Base-by-base conservation (phyloP, 2,329 filamentous ascomycete species). In the Exophiala spinifera region DNA sequence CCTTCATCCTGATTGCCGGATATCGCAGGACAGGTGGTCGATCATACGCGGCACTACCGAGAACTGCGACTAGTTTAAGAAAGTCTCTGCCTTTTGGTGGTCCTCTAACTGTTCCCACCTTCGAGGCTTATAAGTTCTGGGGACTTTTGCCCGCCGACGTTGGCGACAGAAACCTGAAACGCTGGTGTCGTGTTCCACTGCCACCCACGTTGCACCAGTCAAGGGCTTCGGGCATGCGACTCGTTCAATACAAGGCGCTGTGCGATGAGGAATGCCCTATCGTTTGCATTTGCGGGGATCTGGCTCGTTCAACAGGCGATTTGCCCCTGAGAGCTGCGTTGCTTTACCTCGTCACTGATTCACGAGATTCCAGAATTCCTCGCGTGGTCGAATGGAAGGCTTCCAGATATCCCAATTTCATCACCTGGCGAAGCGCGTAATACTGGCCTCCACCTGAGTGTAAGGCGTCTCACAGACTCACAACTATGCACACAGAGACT, bases 131-230 rank as follows among this genome's bases (percentile, higher is more conserved):
- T n/a, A n/a, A n/a, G 39, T 15, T 14, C 17, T 25, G 31, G 33
- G n/a, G 10, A 39, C 15, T 17, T 45, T 14, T 19, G 14, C 7
- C 14, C 23, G 25, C 45, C 53, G 47, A 21, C 49, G 40, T 43
- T 49, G 34, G 25, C 53, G 57, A 51, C 42, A 52, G 49, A 57
- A 55, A 46, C 37, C 49, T 60, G 57, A 60, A 60, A 60, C 57
- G 57, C 57, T 60, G 51, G 57, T 34, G 57, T 37, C 53, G 48
- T 15, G 42, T 15, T 25, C 46, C 42, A 25, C 37, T 39, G 47
- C 48, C 57, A 51, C 55, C 56, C 56, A 52, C 20, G 34, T 55
- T 46, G 46, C 49, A 40, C 33, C 34, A 37, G 28, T 36, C 45
- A 28, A 19, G 7, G 34, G 37, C 34, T 42, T 14, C 25, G 31